Evolutionary conservation across 2,329 filamentous ascomycete species (phyloP).

Genomic region (Phyllosticta ampelicida): DNA sequence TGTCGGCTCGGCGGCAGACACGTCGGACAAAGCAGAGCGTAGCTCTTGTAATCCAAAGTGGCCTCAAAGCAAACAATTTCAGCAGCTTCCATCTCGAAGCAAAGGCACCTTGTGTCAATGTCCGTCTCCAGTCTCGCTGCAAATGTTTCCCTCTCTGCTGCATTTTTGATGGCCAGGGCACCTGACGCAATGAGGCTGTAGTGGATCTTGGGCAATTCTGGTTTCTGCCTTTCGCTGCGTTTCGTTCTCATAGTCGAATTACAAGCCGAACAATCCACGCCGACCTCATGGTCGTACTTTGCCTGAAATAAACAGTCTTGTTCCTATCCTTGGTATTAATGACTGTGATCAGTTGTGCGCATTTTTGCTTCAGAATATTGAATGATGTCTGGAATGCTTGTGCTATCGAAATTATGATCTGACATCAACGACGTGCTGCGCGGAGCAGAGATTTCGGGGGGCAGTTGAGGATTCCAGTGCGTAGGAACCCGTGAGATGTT

Average conservation of each 20-base stretch:
- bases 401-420: too few relatives aligned
- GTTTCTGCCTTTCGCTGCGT: neutral
- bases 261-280: neutral
- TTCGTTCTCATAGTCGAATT: neutral
- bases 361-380: neutral
- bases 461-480: neutral
- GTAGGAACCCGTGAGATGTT: neutral
- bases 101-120: conserved; percentile 4
- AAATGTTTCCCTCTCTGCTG: neutral
- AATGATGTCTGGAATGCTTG: neutral
- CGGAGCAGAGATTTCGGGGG: neutral
- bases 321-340: neutral
- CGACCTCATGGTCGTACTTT: neutral
- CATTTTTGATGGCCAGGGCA: neutral
- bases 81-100: conserved; percentile 19
- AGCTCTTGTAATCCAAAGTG: too few relatives aligned
- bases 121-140: neutral
- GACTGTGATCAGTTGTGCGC: neutral
- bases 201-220: neutral
- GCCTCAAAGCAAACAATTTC: neutral
- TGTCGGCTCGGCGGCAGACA: too few relatives aligned
- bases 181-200: neutral
- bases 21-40: too few relatives aligned
- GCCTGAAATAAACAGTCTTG: neutral
- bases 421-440: neutral